Evolutionary conservation across 2,329 filamentous ascomycete species (phyloP).

Genomic region (Monosporascus sp.): DNA sequence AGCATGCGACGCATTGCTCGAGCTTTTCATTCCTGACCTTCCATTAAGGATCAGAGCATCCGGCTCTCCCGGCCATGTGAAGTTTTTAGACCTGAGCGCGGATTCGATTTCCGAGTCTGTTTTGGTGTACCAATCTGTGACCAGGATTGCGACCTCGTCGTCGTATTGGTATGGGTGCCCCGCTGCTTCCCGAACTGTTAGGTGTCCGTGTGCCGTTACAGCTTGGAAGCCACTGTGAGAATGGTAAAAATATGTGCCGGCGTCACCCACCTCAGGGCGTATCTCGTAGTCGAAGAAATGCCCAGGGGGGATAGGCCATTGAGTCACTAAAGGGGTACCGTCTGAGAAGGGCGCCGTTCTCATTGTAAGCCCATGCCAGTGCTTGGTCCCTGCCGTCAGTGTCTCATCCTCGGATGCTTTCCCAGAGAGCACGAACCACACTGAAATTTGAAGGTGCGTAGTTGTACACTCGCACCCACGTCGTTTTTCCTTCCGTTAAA

Average conservation of each 20-base stretch:
- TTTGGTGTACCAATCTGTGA: slow-evolving; percentile 54
- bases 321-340: slow-evolving; percentile 53
- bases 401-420: neutral
- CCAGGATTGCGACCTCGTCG: slow-evolving; percentile 51
- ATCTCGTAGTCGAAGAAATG: slow-evolving; percentile 67
- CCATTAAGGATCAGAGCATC: slow-evolving; percentile 55
- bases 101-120: slow-evolving; percentile 47
- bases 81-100: slow-evolving; percentile 43
- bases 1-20: slow-evolving; percentile 27
- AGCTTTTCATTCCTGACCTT: slow-evolving; percentile 37
- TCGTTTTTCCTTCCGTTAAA: slow-evolving; percentile 42
- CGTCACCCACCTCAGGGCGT: slow-evolving; percentile 43
- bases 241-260: slow-evolving; percentile 65
- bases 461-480: slow-evolving; percentile 57
- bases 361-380: slow-evolving; percentile 64
- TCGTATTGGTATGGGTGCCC: slow-evolving; percentile 55
- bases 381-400: slow-evolving; percentile 32
- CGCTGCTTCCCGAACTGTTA: slow-evolving; percentile 51
- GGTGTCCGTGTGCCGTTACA: slow-evolving; percentile 48
- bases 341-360: slow-evolving; percentile 59
- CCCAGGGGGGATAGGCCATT: slow-evolving; percentile 60
- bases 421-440: slow-evolving; percentile 35
- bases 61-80: slow-evolving; percentile 56
- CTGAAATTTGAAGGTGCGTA: slow-evolving; percentile 49
- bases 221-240: slow-evolving; percentile 62